Evolutionary conservation across 805 yeast species (phyloP).

Genomic region (Zygosaccharomyces siamensis): DNA sequence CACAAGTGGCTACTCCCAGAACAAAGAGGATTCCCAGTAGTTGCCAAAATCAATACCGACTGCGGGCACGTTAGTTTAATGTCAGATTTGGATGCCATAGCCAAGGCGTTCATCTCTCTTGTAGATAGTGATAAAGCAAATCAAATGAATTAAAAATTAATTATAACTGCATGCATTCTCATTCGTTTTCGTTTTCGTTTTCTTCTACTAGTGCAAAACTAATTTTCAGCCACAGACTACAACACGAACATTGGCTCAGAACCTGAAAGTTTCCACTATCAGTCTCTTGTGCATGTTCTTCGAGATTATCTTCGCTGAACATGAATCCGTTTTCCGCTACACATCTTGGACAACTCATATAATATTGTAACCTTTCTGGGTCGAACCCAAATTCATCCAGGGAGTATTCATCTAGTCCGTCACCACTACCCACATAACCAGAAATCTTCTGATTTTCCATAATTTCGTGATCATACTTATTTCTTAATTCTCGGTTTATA

Average conservation of each 20-base stretch:
- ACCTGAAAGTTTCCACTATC: conserved; percentile 56
- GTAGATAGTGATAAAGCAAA: conserved; percentile 48
- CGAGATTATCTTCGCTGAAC: conserved; percentile 59
- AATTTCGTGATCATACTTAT: conserved; percentile 50
- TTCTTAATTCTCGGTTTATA: conserved; percentile 38
- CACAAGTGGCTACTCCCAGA: conserved; percentile 81
- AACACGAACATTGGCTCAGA: conserved; percentile 72
- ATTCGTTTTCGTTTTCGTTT: conserved; percentile 13
- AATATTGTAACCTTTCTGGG: conserved; percentile 36
- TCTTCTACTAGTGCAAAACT: conserved; percentile 44
- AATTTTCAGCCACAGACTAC: conserved; percentile 84
- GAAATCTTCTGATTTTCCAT: conserved; percentile 30
- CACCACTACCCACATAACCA: conserved; percentile 45
- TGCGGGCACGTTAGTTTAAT: conserved; percentile 77
- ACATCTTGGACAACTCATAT: conserved; percentile 65
- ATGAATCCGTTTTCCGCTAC: conserved; percentile 47
- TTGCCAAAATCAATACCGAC: conserved; percentile 57
- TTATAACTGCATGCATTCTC: background rate
- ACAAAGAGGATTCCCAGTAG: conserved; percentile 63
- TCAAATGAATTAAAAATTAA: background rate
- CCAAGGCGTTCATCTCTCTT: conserved; percentile 62
- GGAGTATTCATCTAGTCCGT: conserved; percentile 64
- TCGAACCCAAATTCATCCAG: conserved; percentile 54
- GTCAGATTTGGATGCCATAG: conserved; percentile 69
- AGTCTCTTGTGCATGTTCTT: conserved; percentile 35